Conservation (phyloP, 352 stramenopile species). For the Thalassiosira delicatula region DNA sequence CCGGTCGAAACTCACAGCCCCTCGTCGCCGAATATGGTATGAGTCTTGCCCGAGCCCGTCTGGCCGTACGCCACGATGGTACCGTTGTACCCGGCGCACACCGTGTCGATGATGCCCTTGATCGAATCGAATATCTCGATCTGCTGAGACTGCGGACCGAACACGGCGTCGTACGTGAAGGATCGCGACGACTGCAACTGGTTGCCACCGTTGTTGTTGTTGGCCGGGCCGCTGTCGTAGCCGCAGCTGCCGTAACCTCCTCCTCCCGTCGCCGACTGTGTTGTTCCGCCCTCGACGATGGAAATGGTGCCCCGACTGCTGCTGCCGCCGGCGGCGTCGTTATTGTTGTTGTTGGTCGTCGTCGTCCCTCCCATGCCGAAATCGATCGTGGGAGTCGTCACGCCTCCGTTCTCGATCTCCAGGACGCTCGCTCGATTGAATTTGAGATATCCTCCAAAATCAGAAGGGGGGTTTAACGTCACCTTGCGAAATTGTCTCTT, state of each 20-base stretch:
- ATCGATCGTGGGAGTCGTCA: constrained; percentile 37
- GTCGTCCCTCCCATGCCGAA: constrained; percentile 27
- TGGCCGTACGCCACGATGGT: constrained; percentile 99
- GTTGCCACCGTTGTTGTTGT: not conserved
- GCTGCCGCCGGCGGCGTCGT: not conserved
- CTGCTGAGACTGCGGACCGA: constrained; percentile 45
- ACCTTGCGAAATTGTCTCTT: too few species aligned
- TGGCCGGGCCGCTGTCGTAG: constrained; percentile 23
- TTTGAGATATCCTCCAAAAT: too few species aligned
- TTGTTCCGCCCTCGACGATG: constrained; percentile 37
- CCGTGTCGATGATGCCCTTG: constrained; percentile 69
- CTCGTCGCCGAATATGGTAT: constrained; percentile 89
- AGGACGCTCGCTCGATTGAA: constrained; percentile 21
- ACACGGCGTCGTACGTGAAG: constrained; percentile 66
- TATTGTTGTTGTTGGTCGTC: not conserved
- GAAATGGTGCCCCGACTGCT: constrained; percentile 7
- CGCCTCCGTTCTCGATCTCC: constrained; percentile 31
- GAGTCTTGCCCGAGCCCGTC: constrained; percentile 96
- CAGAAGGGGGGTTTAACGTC: too few species aligned
- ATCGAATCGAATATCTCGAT: constrained; percentile 54
- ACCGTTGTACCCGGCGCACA: constrained; percentile 97
- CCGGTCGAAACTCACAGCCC: too few species aligned
- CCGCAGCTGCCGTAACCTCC: constrained; percentile 43
- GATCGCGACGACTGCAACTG: too few species aligned
- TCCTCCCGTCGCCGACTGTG: not conserved